Evolutionary conservation across 179 eudicot genomes (phyloP).

Genomic region (Carnegiea gigantea): DNA sequence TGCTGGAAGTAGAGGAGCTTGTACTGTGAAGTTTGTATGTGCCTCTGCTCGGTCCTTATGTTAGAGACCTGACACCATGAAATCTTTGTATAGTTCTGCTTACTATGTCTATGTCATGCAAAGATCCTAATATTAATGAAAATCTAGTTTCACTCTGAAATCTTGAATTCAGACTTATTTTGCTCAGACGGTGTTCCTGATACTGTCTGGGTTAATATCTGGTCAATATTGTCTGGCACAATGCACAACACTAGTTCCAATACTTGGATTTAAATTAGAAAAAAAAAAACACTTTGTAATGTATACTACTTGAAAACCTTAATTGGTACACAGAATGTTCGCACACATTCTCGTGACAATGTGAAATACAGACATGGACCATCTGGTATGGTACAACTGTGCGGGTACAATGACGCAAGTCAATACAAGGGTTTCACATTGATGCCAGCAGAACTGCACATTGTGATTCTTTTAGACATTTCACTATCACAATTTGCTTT

Average conservation of each 20-base stretch:
- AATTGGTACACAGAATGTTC: background rate
- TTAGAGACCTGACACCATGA: background rate
- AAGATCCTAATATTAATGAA: conserved; percentile 9
- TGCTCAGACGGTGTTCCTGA: background rate
- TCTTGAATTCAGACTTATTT: background rate
- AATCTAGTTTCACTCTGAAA: background rate
- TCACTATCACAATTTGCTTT: background rate
- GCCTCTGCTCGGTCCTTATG: conserved; percentile 5
- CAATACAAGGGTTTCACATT: no score
- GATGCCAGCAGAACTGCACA: background rate
- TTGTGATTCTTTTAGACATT: background rate
- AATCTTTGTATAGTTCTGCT: conserved; percentile 21
- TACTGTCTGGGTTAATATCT: background rate
- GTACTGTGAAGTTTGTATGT: conserved; percentile 11
- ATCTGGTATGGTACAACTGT: no score
- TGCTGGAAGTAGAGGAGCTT: background rate
- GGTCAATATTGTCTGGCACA: background rate
- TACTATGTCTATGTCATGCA: background rate
- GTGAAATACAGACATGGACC: no score
- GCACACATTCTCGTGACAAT: background rate
- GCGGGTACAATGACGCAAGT: background rate
- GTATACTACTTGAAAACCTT: no score
- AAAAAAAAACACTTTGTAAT: no score
- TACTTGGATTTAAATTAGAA: no score
- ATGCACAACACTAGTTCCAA: no score